phyloP scores from a whole-genome alignment of 2,329 filamentous ascomycete species.

The Scytalidium lignicola region DNA sequence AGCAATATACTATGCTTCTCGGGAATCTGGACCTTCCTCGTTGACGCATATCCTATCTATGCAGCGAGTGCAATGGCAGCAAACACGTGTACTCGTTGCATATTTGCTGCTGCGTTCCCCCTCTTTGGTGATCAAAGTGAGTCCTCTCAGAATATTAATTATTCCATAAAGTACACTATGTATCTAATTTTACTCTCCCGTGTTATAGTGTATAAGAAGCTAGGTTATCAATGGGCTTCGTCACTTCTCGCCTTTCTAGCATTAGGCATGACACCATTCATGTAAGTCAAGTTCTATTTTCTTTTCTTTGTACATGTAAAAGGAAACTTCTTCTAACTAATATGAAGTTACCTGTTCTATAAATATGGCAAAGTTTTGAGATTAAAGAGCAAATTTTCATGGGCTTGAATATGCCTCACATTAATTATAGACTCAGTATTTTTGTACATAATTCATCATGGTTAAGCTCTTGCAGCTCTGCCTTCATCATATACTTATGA shows the following conservation, averaged over 20 bases:
- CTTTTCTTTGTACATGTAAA: neutral
- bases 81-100: constrained; percentile 69
- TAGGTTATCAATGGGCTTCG: constrained; percentile 65
- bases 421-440: neutral
- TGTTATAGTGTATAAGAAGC: constrained; percentile 51
- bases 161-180: too few relatives aligned
- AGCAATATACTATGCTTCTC: constrained; percentile 72
- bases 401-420: too few relatives aligned
- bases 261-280: constrained; percentile 55
- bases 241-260: constrained; percentile 54
- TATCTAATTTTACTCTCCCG: neutral
- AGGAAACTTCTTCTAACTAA: neutral
- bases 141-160: neutral
- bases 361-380: constrained; percentile 50
- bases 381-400: constrained; percentile 45
- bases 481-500: too few relatives aligned
- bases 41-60: constrained; percentile 69
- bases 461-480: too few relatives aligned
- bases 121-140: constrained; percentile 60
- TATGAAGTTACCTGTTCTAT: constrained; percentile 46
- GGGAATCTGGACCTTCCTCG: constrained; percentile 75
- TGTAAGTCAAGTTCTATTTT: constrained; percentile 20
- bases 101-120: constrained; percentile 76
- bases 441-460: neutral
- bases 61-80: constrained; percentile 74